Evolutionary conservation across 2,329 filamentous ascomycete genomes (phyloP).

Genomic region (Ceratocystis cacaofunesta): DNA sequence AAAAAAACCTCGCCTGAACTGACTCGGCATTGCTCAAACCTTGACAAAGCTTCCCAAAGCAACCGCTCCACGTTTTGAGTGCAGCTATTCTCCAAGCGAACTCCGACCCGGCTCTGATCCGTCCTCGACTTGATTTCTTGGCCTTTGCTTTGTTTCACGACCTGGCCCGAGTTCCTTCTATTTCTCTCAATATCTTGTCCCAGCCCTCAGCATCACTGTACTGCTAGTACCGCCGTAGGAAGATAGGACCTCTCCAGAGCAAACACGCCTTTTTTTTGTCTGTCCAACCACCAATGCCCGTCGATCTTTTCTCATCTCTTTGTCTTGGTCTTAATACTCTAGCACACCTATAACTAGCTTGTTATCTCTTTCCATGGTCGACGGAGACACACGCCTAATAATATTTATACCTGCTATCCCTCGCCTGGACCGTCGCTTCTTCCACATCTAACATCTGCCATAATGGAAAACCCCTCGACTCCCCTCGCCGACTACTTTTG

Average conservation of each 20-base stretch:
- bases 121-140: neutral
- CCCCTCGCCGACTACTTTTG: conserved; percentile 63
- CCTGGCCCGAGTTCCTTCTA: neutral
- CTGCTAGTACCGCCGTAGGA: too few relatives aligned
- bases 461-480: conserved; percentile 45
- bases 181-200: neutral
- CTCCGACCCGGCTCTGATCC: conserved; percentile 1
- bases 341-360: neutral
- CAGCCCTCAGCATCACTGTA: neutral
- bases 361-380: neutral
- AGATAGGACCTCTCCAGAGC: too few relatives aligned
- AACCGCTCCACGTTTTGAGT: neutral
- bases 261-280: neutral
- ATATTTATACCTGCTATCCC: neutral
- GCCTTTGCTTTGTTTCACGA: conserved; percentile 2
- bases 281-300: neutral
- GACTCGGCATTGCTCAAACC: neutral
- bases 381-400: neutral
- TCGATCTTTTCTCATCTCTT: neutral
- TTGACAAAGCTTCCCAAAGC: neutral
- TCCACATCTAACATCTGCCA: neutral
- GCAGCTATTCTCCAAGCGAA: neutral
- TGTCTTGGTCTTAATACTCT: neutral
- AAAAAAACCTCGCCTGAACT: neutral
- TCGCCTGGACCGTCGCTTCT: neutral